Percentiles rank a stretch among this genome's conserved stretches.
Evolutionary conservation across 2,329 filamentous ascomycete genomes (phyloP).

Genomic region (Penicillium sp.): DNA sequence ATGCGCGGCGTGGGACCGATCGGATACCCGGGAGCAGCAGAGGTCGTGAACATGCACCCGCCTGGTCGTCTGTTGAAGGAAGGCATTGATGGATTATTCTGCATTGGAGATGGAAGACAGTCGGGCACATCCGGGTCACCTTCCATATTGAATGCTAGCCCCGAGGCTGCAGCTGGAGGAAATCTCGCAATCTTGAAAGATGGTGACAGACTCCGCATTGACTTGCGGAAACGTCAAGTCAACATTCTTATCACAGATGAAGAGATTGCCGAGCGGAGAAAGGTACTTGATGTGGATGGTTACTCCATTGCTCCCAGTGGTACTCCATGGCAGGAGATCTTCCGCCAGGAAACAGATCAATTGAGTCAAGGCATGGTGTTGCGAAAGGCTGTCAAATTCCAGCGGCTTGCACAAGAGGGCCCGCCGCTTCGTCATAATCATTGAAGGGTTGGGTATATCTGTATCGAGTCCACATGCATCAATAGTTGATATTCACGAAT

Average conservation of each 20-base stretch:
- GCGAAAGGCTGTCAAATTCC: constrained; percentile 49
- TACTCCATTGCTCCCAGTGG: constrained; percentile 1
- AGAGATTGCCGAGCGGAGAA: constrained; percentile 43
- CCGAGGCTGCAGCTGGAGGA: constrained; percentile 57
- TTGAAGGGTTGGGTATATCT: constrained; percentile 21
- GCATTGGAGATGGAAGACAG: constrained; percentile 58
- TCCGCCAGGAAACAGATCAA: constrained; percentile 49
- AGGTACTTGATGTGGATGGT: constrained; percentile 2
- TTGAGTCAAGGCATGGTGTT: constrained; percentile 53
- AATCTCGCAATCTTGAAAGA: constrained; percentile 55
- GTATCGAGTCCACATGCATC: neutral
- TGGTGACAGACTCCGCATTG: constrained; percentile 54
- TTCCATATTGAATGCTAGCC: constrained; percentile 58
- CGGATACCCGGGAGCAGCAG: constrained; percentile 54
- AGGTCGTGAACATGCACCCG: constrained; percentile 57
- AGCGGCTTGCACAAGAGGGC: constrained; percentile 50
- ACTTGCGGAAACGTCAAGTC: constrained; percentile 52
- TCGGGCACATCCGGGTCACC: constrained; percentile 59
- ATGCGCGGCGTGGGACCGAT: constrained; percentile 54
- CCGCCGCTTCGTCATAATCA: constrained; percentile 48
- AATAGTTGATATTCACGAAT: neutral
- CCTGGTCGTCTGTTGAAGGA: constrained; percentile 48
- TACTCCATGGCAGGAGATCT: constrained; percentile 56
- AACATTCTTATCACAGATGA: constrained; percentile 44
- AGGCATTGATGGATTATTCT: constrained; percentile 51